Percentiles rank a stretch among this genome's conserved stretches.
Conservation (phyloP, 805 yeast species). For the Schwanniomyces sp. region DNA sequence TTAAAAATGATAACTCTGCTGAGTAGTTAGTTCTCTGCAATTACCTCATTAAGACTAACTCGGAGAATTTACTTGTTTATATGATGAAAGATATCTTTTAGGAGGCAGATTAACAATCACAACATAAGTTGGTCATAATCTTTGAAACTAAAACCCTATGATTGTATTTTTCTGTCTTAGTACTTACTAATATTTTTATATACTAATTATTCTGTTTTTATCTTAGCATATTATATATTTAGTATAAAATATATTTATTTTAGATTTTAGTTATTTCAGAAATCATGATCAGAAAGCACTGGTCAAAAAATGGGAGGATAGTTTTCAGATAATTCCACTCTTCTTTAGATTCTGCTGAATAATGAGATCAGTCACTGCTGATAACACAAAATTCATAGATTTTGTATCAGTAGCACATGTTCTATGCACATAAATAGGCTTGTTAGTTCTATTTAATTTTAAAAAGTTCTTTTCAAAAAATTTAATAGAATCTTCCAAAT, state of each 20-base stretch:
- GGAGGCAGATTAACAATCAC: background rate
- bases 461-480: slow-evolving; percentile 72
- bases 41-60: background rate
- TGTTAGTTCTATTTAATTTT: slow-evolving; percentile 60
- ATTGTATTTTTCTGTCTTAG: slow-evolving; percentile 1
- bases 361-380: slow-evolving; percentile 91
- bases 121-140: background rate
- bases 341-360: slow-evolving; percentile 77
- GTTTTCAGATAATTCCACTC: slow-evolving; percentile 65
- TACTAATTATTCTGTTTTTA: slow-evolving; percentile 5
- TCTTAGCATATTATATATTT: slow-evolving; percentile 8
- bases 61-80: slow-evolving; percentile 3
- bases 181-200: slow-evolving; percentile 3
- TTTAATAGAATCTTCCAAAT: slow-evolving; percentile 63
- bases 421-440: slow-evolving; percentile 85
- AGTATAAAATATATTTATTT: slow-evolving; percentile 8
- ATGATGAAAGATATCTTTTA: slow-evolving; percentile 1
- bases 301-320: background rate
- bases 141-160: slow-evolving; percentile 1
- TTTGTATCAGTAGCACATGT: slow-evolving; percentile 95
- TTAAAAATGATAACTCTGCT: background rate
- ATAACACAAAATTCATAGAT: slow-evolving; percentile 84
- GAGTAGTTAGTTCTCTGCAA: background rate
- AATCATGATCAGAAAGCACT: background rate
- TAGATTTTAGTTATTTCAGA: background rate